Percentiles rank a stretch among this genome's conserved stretches.
phyloP scores from a whole-genome alignment of 768 basidiomycete genomes.

The Pulveroboletus sp. region DNA sequence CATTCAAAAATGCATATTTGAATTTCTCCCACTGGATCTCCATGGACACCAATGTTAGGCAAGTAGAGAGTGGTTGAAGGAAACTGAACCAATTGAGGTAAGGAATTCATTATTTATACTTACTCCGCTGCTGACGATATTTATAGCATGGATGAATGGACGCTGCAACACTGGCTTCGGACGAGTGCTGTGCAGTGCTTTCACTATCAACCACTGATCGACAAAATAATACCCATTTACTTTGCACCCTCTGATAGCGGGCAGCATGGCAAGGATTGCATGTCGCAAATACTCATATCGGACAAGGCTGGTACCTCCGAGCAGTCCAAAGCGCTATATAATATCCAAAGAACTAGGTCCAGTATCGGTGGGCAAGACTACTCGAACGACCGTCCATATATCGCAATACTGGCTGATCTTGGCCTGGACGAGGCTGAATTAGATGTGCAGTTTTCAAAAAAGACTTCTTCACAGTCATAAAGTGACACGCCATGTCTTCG shows the following conservation, averaged over 20 bases:
- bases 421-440: not conserved
- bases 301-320: conserved; percentile 6
- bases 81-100: not conserved
- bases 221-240: conserved; percentile 19
- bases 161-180: conserved; percentile 12
- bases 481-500: too few species aligned
- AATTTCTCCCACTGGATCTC: not conserved
- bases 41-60: not conserved
- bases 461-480: too few species aligned
- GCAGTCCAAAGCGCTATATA: too few species aligned
- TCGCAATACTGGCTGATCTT: conserved; percentile 4
- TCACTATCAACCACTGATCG: conserved; percentile 9
- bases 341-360: too few species aligned
- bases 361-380: too few species aligned
- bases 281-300: conserved; percentile 23
- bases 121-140: too few species aligned
- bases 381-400: too few species aligned
- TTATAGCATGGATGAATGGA: not conserved
- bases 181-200: conserved; percentile 12
- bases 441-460: too few species aligned
- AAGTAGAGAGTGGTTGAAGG: not conserved
- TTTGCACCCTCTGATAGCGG: not conserved
- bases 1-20: not conserved
- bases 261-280: not conserved
- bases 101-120: not conserved